phyloP scores from a whole-genome alignment of 768 basidiomycete genomes.

The Boletus insuetus region DNA sequence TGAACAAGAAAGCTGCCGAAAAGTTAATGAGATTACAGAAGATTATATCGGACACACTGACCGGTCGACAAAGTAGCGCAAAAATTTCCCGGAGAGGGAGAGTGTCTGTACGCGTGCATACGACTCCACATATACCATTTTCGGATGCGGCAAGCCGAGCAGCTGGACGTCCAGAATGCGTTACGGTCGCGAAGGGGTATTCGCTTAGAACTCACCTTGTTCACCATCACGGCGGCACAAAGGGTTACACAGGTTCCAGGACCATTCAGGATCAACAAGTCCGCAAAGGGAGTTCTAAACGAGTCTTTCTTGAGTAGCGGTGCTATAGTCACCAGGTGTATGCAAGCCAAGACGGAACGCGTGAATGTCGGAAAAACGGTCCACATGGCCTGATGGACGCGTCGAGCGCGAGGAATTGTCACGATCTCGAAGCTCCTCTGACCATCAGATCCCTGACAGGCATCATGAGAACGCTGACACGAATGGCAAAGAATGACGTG shows the following conservation, averaged over 20 bases:
- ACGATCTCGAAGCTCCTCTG: constrained; percentile 46
- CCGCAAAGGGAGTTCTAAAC: constrained; percentile 45
- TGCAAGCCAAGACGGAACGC: constrained; percentile 56
- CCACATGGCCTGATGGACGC: constrained; percentile 76
- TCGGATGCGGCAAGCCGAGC: constrained; percentile 67
- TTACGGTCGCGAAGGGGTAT: constrained; percentile 4
- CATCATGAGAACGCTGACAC: constrained; percentile 9
- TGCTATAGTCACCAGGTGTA: constrained; percentile 56
- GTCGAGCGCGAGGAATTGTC: constrained; percentile 81
- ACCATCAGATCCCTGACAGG: constrained; percentile 3
- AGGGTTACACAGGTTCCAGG: constrained; percentile 91
- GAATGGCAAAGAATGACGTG: neutral
- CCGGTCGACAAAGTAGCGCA: constrained; percentile 83
- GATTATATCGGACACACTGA: constrained; percentile 57
- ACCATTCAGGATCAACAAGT: constrained; percentile 86
- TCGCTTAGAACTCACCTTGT: constrained; percentile 50
- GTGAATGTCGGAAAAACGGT: constrained; percentile 67
- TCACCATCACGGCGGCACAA: constrained; percentile 65
- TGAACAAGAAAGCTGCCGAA: constrained; percentile 77
- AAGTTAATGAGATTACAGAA: neutral
- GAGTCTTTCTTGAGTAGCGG: constrained; percentile 40
- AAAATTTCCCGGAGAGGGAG: constrained; percentile 80
- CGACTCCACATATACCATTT: constrained; percentile 86
- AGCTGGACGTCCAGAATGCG: constrained; percentile 46
- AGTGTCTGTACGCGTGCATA: constrained; percentile 84